phyloP scores from a whole-genome alignment of 805 yeast genomes.

The Starmera caribaea region DNA sequence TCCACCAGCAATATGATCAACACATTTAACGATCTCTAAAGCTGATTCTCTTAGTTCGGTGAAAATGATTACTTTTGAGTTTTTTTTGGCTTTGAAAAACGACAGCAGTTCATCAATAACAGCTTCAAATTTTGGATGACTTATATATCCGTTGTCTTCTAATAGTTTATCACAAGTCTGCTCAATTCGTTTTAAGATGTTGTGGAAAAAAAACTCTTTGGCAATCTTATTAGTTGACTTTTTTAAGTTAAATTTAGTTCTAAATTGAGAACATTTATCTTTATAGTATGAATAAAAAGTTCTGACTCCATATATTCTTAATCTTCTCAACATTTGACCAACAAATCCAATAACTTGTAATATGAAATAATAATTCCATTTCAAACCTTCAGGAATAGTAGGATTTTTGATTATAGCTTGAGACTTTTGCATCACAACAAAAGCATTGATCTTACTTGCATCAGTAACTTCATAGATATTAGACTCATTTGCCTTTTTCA shows the following conservation, averaged over 20 bases:
- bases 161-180: constrained; percentile 34
- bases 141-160: constrained; percentile 26
- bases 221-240: constrained; percentile 59
- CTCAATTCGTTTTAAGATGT: constrained; percentile 35
- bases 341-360: constrained; percentile 56
- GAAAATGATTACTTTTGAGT: constrained; percentile 76
- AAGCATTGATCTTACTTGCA: constrained; percentile 60
- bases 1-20: constrained; percentile 32
- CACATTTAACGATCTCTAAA: constrained; percentile 62
- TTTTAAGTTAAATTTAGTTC: constrained; percentile 45
- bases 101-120: constrained; percentile 44
- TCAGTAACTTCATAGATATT: constrained; percentile 57
- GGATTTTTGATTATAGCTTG: constrained; percentile 46
- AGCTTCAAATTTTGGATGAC: constrained; percentile 69
- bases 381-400: constrained; percentile 52
- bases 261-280: constrained; percentile 48
- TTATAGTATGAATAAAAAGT: constrained; percentile 63
- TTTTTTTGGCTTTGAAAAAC: constrained; percentile 39
- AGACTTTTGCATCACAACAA: constrained; percentile 60
- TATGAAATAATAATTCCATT: constrained; percentile 61
- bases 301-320: constrained; percentile 73
- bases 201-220: constrained; percentile 49
- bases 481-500: constrained; percentile 53
- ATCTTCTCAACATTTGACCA: constrained; percentile 60
- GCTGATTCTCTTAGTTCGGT: constrained; percentile 90